Conservation (phyloP, 2,329 filamentous ascomycete species). For the Stemphylium beticola region DNA sequence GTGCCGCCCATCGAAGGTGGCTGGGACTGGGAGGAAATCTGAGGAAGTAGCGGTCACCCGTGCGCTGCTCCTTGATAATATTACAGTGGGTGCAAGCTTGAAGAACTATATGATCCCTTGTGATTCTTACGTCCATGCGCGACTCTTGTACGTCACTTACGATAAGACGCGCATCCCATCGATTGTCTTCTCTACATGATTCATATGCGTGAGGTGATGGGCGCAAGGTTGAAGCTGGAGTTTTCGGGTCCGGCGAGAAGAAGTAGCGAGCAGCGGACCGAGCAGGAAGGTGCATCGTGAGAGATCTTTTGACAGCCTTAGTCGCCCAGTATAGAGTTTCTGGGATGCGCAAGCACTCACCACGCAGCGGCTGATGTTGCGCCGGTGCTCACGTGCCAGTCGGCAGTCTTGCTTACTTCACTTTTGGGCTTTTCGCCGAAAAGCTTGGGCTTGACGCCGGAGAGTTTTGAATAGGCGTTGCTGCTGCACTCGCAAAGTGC, state of each 20-base stretch:
- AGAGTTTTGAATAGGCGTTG: background rate
- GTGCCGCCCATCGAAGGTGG: slow-evolving; percentile 1
- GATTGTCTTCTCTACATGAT: slow-evolving; percentile 23
- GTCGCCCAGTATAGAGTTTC: background rate
- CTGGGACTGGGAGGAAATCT: slow-evolving; percentile 1
- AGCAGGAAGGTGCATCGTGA: too few relatives aligned
- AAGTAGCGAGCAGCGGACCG: too few relatives aligned
- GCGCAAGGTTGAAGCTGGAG: background rate
- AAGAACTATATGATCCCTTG: slow-evolving; percentile 23
- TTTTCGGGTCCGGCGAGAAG: background rate
- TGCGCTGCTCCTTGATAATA: slow-evolving; percentile 20
- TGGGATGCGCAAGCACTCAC: background rate
- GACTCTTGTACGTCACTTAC: slow-evolving; percentile 5
- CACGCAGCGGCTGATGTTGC: background rate
- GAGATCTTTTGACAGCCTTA: background rate
- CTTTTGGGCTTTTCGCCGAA: slow-evolving; percentile 3
- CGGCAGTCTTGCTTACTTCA: background rate
- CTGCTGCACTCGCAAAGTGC: too few relatives aligned
- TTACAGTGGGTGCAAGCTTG: slow-evolving; percentile 14
- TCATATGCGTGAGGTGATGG: too few relatives aligned
- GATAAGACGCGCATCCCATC: slow-evolving; percentile 23
- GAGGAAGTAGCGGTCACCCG: slow-evolving; percentile 11
- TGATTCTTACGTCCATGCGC: slow-evolving; percentile 22
- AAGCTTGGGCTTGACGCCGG: background rate
- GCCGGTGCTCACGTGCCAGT: background rate